Evolutionary conservation across 352 stramenopile species (phyloP).

Genomic region (Peronospora destructor): DNA sequence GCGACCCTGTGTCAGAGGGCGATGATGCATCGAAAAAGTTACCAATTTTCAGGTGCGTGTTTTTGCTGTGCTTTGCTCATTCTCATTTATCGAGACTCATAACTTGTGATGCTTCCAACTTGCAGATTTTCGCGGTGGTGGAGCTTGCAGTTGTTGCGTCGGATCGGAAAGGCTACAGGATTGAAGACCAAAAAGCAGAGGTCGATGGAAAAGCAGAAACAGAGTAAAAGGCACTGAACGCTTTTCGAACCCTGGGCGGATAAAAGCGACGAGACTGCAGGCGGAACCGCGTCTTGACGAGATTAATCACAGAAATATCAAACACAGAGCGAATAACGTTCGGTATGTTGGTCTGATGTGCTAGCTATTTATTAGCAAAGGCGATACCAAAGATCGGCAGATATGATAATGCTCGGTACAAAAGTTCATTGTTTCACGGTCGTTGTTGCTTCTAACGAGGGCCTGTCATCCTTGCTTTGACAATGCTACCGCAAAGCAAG

Average conservation of each 20-base stretch:
- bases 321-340: no score
- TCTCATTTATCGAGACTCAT: neutral
- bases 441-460: no score
- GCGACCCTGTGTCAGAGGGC: slow-evolving; percentile 54
- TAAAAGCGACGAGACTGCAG: neutral
- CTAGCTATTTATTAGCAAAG: no score
- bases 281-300: no score
- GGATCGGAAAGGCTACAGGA: slow-evolving; percentile 70
- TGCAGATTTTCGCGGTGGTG: slow-evolving; percentile 74
- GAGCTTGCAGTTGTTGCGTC: slow-evolving; percentile 73
- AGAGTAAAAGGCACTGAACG: slow-evolving; percentile 13
- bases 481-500: no score
- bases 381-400: no score
- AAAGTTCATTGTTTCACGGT: no score
- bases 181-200: slow-evolving; percentile 69
- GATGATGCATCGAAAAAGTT: slow-evolving; percentile 45
- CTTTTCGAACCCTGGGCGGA: neutral
- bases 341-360: no score
- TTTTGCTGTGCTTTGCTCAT: neutral
- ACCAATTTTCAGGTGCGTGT: slow-evolving; percentile 62
- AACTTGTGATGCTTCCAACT: neutral
- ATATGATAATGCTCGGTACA: no score
- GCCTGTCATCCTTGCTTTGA: no score
- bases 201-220: slow-evolving; percentile 27
- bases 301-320: no score